Percentiles rank a stretch among this genome's conserved stretches.
These are phyloP conservation scores for Fusarium sp. DNA, from an alignment of 2,329 filamentous ascomycete genomes.

Conservation along the genomic window DNA sequence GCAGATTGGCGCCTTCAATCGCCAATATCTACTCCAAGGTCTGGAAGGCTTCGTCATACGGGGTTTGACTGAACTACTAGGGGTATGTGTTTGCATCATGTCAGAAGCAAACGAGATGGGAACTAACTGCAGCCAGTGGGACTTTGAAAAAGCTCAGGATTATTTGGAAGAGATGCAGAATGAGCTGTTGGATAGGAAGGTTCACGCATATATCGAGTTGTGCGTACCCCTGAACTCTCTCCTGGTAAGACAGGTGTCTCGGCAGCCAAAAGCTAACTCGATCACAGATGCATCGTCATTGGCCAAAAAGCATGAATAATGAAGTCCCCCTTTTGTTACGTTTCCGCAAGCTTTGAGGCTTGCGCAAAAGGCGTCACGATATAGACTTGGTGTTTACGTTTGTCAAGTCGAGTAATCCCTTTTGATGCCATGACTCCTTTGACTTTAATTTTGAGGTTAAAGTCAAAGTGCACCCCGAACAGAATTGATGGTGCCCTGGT, in stretches of 20 bases:
- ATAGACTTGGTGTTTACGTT: no score
- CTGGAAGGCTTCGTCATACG: not conserved
- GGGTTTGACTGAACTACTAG: not conserved
- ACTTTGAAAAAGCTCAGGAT: not conserved
- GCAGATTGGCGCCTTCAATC: constrained; percentile 3
- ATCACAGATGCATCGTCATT: not conserved
- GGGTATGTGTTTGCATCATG: not conserved
- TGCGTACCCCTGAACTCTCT: not conserved
- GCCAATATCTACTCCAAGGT: constrained; percentile 4
- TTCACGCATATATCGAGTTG: constrained; percentile 14
- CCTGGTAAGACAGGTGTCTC: not conserved
- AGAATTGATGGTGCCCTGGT: no score
- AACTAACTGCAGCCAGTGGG: constrained; percentile 1
- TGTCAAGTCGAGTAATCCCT: no score
- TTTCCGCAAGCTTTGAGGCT: no score
- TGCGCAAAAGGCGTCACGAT: not conserved
- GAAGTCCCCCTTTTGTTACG: no score
- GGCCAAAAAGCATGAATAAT: not conserved
- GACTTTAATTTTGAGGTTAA: no score
- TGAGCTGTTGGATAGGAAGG: constrained; percentile 3
- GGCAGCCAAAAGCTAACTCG: not conserved
- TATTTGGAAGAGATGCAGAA: constrained; percentile 6
- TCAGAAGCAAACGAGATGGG: not conserved
- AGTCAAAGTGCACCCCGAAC: no score
- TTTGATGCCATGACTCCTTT: no score